Conservation (phyloP, 192 early-diverging fungal species). For the Funneliformis geosporum region DNA sequence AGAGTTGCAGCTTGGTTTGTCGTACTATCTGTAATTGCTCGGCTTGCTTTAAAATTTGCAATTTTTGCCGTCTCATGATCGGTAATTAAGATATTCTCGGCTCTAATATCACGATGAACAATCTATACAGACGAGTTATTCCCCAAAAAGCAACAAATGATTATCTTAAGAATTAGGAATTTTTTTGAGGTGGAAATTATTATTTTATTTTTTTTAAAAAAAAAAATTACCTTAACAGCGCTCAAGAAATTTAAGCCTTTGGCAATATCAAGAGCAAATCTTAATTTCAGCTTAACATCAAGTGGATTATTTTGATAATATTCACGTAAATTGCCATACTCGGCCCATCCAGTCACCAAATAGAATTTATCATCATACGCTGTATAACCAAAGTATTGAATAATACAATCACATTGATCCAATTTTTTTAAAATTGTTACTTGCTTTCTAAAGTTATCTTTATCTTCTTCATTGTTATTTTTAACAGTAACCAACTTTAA, state of each 20-base stretch:
- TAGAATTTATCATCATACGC: background rate
- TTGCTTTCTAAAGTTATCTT: background rate
- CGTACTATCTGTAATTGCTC: background rate
- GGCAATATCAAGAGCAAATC: slow-evolving; percentile 41
- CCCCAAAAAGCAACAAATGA: background rate
- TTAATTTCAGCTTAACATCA: slow-evolving; percentile 32
- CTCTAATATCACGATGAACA: slow-evolving; percentile 36
- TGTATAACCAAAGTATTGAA: slow-evolving; percentile 3
- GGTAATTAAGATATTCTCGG: slow-evolving; percentile 27
- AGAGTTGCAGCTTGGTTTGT: background rate
- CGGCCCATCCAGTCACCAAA: slow-evolving; percentile 28
- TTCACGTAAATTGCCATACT: slow-evolving; percentile 25
- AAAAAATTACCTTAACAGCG: slow-evolving; percentile 16
- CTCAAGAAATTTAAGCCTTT: slow-evolving; percentile 45
- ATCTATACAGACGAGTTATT: background rate
- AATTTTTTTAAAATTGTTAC: slow-evolving; percentile 22
- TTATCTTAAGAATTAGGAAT: too few relatives aligned
- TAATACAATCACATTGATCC: background rate
- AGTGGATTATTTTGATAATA: slow-evolving; percentile 37
- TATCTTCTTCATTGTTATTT: background rate
- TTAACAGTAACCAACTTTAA: background rate
- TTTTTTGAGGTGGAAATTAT: too few relatives aligned
- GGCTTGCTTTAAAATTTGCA: slow-evolving; percentile 40
- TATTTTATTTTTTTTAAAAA: too few relatives aligned
- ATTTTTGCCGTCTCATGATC: slow-evolving; percentile 25